Evolutionary conservation across 495 filamentous ascomycete species (phyloP), one percentile per base, ranked within the genome.

Genomic region (Trichoderma reesei): DNA sequence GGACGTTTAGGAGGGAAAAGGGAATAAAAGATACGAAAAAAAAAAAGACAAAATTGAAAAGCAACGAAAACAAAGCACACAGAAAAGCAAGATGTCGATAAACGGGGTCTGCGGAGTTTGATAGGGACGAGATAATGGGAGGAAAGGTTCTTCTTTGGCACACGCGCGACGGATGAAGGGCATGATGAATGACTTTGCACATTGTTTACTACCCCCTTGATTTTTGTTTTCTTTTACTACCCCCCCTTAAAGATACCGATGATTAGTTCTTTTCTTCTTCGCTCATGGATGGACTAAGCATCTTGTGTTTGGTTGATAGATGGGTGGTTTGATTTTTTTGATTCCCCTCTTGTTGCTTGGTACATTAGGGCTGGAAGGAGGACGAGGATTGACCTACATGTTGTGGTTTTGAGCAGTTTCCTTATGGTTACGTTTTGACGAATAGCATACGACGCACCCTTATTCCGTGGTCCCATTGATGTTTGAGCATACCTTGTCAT

Each of bases 211-310:
- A 31, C 16, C 26, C 26, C 26, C 26, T 26, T 31, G 8, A 31
- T 56, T 0, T 54, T 11, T 31, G 7, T 76, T 64, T 74, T 31
- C 20, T 36, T 34, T 56, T 56, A 8, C 26, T 26, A 26, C 0
- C 26, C 26, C 26, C 34, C 26, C 34, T 13, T 36, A 1, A 56
- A 56, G 51, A 56, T 56, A 56, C 51, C 51, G 51, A 56, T 2
- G 20, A 33, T 31, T 56, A 33, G 9, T 13, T 56, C 11, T 56
- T 56, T 31, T 14, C n/a, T 31, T 56, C 51, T 56, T 34, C 31
- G 51, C 20, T 56, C 20, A 56, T 56, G 51, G 51, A 20, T 39
- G 26, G 26, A 54, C 18, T 56, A 56, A 9, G 51, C 51, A 56
- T 34, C 51, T 3, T 56, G 51, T 33, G 34, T 13, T 1, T 11